phyloP scores from a whole-genome alignment of 495 filamentous ascomycete species.

The Bacidia rubella region DNA sequence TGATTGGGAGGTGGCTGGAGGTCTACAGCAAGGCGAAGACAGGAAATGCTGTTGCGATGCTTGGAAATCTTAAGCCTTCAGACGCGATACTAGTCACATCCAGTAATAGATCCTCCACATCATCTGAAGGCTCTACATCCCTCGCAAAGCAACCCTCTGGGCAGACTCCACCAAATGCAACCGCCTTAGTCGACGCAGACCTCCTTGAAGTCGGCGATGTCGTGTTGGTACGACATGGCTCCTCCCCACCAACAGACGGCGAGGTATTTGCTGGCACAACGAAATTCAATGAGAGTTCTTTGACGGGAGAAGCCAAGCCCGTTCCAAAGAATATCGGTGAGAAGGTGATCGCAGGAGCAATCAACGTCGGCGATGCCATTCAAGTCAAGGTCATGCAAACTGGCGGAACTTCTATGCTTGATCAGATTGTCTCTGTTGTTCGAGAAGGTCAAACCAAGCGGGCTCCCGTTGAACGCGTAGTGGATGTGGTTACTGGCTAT shows the following conservation, averaged over 20 bases:
- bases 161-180: constrained; percentile 5
- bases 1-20: constrained; percentile 69
- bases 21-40: constrained; percentile 87
- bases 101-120: background rate
- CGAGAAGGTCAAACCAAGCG: constrained; percentile 81
- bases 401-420: constrained; percentile 74
- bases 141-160: background rate
- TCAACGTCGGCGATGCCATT: constrained; percentile 66
- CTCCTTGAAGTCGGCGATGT: constrained; percentile 72
- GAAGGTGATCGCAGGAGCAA: constrained; percentile 67
- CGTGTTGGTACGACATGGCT: constrained; percentile 62
- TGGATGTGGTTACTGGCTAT: constrained; percentile 71
- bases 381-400: constrained; percentile 55
- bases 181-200: constrained; percentile 47
- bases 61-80: constrained; percentile 65
- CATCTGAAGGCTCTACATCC: background rate
- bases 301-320: constrained; percentile 77
- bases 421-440: constrained; percentile 80
- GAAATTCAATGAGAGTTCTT: constrained; percentile 75
- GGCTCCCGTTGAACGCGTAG: constrained; percentile 75
- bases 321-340: constrained; percentile 61
- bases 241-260: constrained; percentile 78
- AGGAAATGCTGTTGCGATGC: constrained; percentile 70
- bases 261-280: constrained; percentile 47
- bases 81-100: constrained; percentile 57